Conservation (phyloP, 139 green algal species). For the Tetraselmis striata region DNA sequence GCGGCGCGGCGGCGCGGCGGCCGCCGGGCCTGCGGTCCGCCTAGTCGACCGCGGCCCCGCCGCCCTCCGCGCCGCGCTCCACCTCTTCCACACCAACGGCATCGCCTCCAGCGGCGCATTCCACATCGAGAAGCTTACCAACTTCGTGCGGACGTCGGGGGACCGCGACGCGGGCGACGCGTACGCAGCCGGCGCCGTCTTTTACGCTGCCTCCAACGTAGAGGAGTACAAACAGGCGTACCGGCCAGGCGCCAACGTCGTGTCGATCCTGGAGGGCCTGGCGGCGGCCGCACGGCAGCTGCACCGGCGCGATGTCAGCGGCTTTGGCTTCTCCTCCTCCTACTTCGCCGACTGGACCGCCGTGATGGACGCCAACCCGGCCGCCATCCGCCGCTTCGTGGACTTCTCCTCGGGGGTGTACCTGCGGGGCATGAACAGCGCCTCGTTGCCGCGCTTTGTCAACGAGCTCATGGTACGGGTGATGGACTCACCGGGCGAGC, state of each 20-base stretch:
- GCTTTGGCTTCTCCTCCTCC: not conserved
- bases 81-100: not conserved
- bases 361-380: not conserved
- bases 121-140: not conserved
- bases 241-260: not conserved
- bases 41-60: not conserved
- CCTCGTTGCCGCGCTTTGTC: not conserved
- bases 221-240: not conserved
- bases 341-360: not conserved
- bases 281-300: not conserved
- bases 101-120: not conserved
- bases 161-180: not conserved
- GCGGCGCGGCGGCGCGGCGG: too few relatives aligned
- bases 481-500: not conserved
- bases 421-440: not conserved
- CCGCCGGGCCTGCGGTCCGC: not conserved
- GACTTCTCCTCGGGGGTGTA: not conserved
- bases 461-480: not conserved
- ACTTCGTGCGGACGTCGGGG: not conserved
- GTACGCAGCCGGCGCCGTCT: not conserved
- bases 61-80: not conserved
- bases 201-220: not conserved
- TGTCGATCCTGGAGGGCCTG: not conserved
- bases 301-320: not conserved
- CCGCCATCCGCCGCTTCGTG: not conserved